Percentiles rank a stretch among this genome's conserved stretches.
These are phyloP conservation scores for Calonectria montana DNA, from an alignment of 2,329 filamentous ascomycete genomes.

Conservation along the genomic window DNA sequence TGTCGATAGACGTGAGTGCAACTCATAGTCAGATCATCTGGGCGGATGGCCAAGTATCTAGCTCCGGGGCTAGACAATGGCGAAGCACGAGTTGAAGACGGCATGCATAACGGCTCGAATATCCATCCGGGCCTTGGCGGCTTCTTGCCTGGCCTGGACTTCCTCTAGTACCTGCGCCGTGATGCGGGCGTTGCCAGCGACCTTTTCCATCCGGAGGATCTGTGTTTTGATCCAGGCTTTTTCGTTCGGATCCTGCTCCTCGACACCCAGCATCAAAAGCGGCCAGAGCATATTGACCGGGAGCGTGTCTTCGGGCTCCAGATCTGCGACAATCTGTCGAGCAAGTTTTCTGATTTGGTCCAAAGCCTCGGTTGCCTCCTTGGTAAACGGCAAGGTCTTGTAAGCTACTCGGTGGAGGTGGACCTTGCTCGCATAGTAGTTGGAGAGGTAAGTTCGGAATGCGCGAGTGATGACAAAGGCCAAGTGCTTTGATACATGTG, in stretches of 20 bases:
- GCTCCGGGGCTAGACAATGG: conserved; percentile 54
- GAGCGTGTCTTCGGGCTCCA: conserved; percentile 56
- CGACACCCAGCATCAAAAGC: conserved; percentile 65
- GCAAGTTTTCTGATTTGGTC: conserved; percentile 60
- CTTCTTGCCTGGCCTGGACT: conserved; percentile 57
- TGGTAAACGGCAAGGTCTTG: conserved; percentile 62
- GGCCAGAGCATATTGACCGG: conserved; percentile 70
- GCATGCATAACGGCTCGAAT: conserved; percentile 59
- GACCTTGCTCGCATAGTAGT: conserved; percentile 67
- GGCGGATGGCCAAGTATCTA: not conserved
- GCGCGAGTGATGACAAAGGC: conserved; percentile 62
- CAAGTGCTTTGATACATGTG: conserved; percentile 60
- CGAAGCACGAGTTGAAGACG: conserved; percentile 64
- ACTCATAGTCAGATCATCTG: not conserved
- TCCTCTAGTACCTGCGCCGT: conserved; percentile 59
- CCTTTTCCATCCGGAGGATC: conserved; percentile 60
- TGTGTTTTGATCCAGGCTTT: conserved; percentile 62
- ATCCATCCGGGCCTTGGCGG: conserved; percentile 53
- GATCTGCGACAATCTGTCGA: conserved; percentile 54
- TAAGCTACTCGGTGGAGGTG: conserved; percentile 69
- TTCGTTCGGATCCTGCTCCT: conserved; percentile 62
- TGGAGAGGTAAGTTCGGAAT: conserved; percentile 67
- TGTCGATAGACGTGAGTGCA: not conserved
- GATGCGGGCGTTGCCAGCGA: conserved; percentile 56
- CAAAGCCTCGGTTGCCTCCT: conserved; percentile 60